These are phyloP conservation scores for Pelargonium australe DNA, from an alignment of 441 rosid genomes.

Conservation along the genomic window DNA sequence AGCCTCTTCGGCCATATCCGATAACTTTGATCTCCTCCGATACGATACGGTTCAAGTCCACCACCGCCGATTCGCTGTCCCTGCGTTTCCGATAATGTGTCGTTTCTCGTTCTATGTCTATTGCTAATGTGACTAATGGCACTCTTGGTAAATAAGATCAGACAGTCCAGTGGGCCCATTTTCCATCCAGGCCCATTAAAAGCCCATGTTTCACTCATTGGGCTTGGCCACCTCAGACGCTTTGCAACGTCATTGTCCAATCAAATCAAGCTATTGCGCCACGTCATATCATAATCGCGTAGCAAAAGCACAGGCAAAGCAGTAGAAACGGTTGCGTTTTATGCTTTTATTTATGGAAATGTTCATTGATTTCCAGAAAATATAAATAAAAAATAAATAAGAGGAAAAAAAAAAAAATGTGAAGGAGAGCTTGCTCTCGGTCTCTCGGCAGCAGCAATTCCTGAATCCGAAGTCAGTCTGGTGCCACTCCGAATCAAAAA, in stretches of 20 bases:
- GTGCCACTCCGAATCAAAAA: constrained; percentile 5
- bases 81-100: too few relatives aligned
- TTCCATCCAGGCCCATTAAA: background rate
- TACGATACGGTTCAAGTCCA: background rate
- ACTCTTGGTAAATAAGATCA: too few relatives aligned
- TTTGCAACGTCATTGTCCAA: background rate
- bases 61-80: too few relatives aligned
- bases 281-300: background rate
- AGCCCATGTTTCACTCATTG: background rate
- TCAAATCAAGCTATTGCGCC: background rate
- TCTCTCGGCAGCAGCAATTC: background rate
- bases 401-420: background rate
- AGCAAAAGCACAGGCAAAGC: background rate
- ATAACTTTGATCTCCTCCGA: background rate
- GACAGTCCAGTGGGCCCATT: background rate
- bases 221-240: background rate
- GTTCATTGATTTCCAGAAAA: background rate
- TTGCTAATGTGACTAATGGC: too few relatives aligned
- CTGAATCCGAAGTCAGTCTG: background rate
- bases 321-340: background rate
- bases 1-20: constrained; percentile 57
- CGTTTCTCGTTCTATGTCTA: background rate
- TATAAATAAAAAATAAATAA: background rate
- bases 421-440: constrained; percentile 4
- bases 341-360: background rate